phyloP scores from a whole-genome alignment of 305 asterid genomes.

The Fraxinus floribunda region DNA sequence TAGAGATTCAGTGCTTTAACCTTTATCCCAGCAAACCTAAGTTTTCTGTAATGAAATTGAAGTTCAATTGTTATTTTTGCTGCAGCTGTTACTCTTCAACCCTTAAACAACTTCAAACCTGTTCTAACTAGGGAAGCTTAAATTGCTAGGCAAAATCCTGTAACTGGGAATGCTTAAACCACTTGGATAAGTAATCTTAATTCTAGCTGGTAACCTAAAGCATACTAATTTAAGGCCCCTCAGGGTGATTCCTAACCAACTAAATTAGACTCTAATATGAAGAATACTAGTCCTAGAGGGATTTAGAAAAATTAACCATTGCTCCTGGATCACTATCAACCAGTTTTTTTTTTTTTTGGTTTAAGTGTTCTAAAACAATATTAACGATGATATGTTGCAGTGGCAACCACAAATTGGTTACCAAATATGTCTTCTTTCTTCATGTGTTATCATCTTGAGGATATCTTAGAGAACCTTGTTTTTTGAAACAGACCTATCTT shows the following conservation, averaged over 20 bases:
- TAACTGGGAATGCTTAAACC: background rate
- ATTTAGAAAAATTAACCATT: background rate
- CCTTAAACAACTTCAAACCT: background rate
- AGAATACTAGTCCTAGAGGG: background rate
- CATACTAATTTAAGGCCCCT: background rate
- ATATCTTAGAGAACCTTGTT: slow-evolving; percentile 16
- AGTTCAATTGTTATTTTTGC: background rate
- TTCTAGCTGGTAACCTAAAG: background rate
- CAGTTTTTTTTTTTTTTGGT: background rate
- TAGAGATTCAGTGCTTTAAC: background rate
- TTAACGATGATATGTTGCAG: background rate
- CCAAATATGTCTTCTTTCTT: background rate
- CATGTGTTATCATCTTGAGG: background rate
- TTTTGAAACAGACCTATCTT: slow-evolving; percentile 76
- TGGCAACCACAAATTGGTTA: background rate
- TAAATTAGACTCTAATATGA: background rate
- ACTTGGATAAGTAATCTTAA: background rate
- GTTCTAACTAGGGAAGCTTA: background rate
- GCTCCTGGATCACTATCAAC: background rate
- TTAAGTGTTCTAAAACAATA: background rate
- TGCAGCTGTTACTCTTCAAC: background rate
- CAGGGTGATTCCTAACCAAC: background rate
- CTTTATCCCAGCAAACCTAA: background rate
- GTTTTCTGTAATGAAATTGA: background rate
- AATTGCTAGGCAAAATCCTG: background rate